phyloP scores from a whole-genome alignment of 192 early-diverging fungal species.

The Glomus cerebriforme region DNA sequence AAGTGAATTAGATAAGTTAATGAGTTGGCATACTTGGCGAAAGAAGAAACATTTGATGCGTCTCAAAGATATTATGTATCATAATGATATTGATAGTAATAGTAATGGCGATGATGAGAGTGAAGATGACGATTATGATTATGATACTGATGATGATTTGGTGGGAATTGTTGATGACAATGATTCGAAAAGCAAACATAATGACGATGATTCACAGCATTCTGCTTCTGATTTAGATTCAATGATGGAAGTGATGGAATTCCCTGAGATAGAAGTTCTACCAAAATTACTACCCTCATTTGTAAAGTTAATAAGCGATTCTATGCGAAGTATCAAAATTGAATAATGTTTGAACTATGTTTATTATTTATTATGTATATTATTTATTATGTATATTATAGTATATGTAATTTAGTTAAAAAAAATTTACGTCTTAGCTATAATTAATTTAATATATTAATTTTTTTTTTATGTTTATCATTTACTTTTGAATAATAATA shows the following conservation, averaged over 20 bases:
- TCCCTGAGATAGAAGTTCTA: slow-evolving; percentile 20
- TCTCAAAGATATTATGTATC: slow-evolving; percentile 41
- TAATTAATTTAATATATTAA: too few species aligned
- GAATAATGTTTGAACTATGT: not conserved
- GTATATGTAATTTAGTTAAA: too few species aligned
- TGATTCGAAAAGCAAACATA: not conserved
- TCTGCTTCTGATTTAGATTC: not conserved
- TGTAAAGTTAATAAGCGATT: not conserved
- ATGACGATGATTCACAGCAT: not conserved
- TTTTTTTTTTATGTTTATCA: too few species aligned
- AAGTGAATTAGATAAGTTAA: slow-evolving; percentile 36
- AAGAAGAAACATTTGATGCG: slow-evolving; percentile 39
- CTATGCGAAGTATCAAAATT: not conserved
- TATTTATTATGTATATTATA: too few species aligned
- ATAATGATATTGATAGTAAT: slow-evolving; percentile 16
- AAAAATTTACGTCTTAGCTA: too few species aligned
- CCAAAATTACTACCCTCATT: not conserved
- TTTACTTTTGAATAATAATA: too few species aligned
- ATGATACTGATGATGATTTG: slow-evolving; percentile 18
- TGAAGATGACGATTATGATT: not conserved
- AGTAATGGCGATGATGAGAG: slow-evolving; percentile 2
- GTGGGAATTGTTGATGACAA: not conserved
- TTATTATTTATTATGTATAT: too few species aligned
- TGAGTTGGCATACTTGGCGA: slow-evolving; percentile 33
- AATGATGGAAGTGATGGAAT: not conserved